Conservation (phyloP, 192 early-diverging fungal genomes). For the Coemansia sp. region DNA sequence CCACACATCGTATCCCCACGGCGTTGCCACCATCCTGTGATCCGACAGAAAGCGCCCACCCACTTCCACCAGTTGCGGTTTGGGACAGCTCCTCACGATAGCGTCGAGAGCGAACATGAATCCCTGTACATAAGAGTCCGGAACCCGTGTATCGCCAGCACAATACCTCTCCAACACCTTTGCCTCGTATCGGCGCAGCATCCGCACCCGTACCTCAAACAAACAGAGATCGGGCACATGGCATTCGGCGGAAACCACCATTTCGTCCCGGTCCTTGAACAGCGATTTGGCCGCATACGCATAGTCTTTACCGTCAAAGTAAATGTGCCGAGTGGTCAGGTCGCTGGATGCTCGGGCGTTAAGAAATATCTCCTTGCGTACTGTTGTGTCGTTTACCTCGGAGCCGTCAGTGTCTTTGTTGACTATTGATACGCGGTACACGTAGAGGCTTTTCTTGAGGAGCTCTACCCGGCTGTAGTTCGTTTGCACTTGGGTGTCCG, state of each 20-base stretch:
- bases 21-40: neutral
- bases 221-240: too few species aligned
- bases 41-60: neutral
- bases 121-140: slow-evolving; percentile 11
- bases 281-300: slow-evolving; percentile 20
- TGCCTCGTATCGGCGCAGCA: slow-evolving; percentile 19
- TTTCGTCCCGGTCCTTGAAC: slow-evolving; percentile 8
- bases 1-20: slow-evolving; percentile 21
- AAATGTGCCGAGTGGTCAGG: neutral
- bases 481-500: slow-evolving; percentile 4
- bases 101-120: slow-evolving; percentile 23
- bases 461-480: slow-evolving; percentile 15
- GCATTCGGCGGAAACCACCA: too few species aligned
- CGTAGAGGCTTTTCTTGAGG: slow-evolving; percentile 21
- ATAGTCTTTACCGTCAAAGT: slow-evolving; percentile 30
- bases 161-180: slow-evolving; percentile 10
- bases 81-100: slow-evolving; percentile 8
- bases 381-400: neutral
- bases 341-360: neutral
- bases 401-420: slow-evolving; percentile 21
- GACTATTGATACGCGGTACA: slow-evolving; percentile 29
- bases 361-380: neutral
- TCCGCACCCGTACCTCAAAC: slow-evolving; percentile 11
- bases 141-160: neutral
- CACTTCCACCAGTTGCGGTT: neutral